A percentile compares a stretch with the other conserved stretches of the same genome.
Conservation (phyloP, 768 basidiomycete species). For the Suillus lakei region DNA sequence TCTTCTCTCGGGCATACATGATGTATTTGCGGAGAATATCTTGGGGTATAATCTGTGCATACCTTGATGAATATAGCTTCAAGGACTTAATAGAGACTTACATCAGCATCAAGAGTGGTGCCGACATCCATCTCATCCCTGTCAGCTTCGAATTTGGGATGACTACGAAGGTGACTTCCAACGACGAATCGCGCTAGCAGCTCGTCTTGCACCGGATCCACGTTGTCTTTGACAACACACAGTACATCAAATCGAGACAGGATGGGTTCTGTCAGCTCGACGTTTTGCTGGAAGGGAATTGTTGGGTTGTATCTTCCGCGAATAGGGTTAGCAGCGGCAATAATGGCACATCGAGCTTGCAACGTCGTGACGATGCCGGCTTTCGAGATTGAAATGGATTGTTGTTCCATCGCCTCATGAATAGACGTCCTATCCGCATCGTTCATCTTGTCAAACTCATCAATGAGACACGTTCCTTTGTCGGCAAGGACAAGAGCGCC, state of each 20-base stretch:
- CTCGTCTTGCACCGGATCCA: conserved; percentile 97
- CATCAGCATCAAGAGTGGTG: conserved; percentile 88
- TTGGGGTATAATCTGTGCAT: conserved; percentile 88
- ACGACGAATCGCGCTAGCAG: conserved; percentile 97
- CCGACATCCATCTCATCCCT: conserved; percentile 94
- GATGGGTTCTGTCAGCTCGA: conserved; percentile 98
- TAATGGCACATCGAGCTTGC: conserved; percentile 96
- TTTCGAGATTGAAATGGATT: conserved; percentile 98
- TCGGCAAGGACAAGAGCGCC: conserved; percentile 98
- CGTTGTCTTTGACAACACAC: conserved; percentile 97
- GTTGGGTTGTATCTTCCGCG: conserved; percentile 98
- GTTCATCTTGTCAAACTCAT: conserved; percentile 99
- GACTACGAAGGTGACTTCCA: conserved; percentile 91
- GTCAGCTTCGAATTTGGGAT: conserved; percentile 88
- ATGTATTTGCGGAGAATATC: conserved; percentile 97
- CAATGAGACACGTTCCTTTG: conserved; percentile 96
- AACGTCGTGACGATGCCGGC: conserved; percentile 98
- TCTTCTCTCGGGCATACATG: conserved; percentile 96
- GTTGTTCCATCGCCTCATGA: conserved; percentile 99
- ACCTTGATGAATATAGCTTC: conserved; percentile 16
- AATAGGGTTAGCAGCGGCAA: conserved; percentile 97
- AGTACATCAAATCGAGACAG: conserved; percentile 97
- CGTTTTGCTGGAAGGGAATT: conserved; percentile 97
- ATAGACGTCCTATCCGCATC: conserved; percentile 97
- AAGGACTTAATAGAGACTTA: conserved; percentile 44